Evolutionary conservation across 1,284 basidiomycete species (phyloP).

Genomic region (Leccinum solheimii): DNA sequence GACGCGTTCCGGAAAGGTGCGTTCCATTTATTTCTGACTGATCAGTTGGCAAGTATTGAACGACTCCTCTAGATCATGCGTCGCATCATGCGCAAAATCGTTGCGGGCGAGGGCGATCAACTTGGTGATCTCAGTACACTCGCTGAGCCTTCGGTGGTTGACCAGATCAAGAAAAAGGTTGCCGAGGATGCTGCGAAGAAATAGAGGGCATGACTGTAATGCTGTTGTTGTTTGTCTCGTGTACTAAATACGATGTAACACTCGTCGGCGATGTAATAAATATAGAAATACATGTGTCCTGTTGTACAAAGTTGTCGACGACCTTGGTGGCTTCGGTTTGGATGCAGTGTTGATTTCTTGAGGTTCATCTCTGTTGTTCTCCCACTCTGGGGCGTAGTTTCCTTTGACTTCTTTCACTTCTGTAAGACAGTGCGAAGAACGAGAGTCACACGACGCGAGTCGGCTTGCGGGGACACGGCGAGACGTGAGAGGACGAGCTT

Average conservation of each 20-base stretch:
- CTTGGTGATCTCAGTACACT: slow-evolving; percentile 91
- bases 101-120: slow-evolving; percentile 90
- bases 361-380: not conserved
- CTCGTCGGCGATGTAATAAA: slow-evolving; percentile 1
- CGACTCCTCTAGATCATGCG: slow-evolving; percentile 73
- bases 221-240: not conserved
- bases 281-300: not conserved
- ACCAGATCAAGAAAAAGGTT: slow-evolving; percentile 78
- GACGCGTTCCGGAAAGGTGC: slow-evolving; percentile 93
- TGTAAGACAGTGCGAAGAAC: not conserved
- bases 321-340: not conserved
- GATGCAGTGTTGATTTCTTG: not conserved
- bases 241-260: not conserved
- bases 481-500: not conserved
- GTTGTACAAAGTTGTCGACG: not conserved
- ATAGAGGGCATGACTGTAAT: not conserved
- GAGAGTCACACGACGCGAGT: not conserved
- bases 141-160: slow-evolving; percentile 83
- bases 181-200: slow-evolving; percentile 37
- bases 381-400: not conserved
- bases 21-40: slow-evolving; percentile 15
- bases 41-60: not conserved
- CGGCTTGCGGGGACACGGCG: not conserved
- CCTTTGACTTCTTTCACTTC: not conserved
- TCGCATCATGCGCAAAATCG: slow-evolving; percentile 93